Percentiles rank a stretch among this genome's conserved stretches.
Evolutionary conservation across 2,329 filamentous ascomycete genomes (phyloP).

Genomic region (Thermothelomyces thermophilus): DNA sequence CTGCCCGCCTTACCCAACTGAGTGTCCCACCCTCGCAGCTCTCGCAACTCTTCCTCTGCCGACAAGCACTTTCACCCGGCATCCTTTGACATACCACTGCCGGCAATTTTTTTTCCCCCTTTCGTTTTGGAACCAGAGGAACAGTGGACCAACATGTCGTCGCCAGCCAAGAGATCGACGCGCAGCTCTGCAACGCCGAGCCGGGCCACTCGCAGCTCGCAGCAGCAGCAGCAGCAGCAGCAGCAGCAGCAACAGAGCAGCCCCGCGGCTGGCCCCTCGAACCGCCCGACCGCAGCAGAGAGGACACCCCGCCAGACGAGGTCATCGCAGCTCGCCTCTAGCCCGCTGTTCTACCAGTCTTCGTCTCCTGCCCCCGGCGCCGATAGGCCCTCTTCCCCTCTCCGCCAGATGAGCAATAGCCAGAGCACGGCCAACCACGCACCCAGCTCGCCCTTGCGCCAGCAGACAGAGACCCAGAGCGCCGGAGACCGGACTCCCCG

Average conservation of each 20-base stretch:
- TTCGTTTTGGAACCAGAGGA: neutral
- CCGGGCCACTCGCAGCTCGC: constrained; percentile 28
- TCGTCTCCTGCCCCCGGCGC: constrained; percentile 37
- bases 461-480: constrained; percentile 53
- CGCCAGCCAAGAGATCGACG: constrained; percentile 48
- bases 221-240: too few relatives aligned
- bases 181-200: constrained; percentile 47
- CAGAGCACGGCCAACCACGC: constrained; percentile 42
- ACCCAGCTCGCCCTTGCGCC: constrained; percentile 55
- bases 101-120: neutral
- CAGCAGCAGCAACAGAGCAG: constrained; percentile 30
- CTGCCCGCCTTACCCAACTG: constrained; percentile 1
- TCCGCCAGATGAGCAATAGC: constrained; percentile 51
- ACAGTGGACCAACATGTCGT: constrained; percentile 49
- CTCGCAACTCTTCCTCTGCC: constrained; percentile 1
- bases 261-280: constrained; percentile 27
- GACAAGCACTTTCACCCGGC: neutral
- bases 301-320: constrained; percentile 42
- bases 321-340: constrained; percentile 57
- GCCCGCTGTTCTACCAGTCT: constrained; percentile 68
- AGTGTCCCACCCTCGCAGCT: constrained; percentile 2
- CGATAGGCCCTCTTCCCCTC: constrained; percentile 42
- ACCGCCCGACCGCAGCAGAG: constrained; percentile 21
- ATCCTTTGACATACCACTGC: neutral
- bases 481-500: constrained; percentile 64